phyloP scores from a whole-genome alignment of 2,329 filamentous ascomycete genomes.

The Epicoccum nigrum region DNA sequence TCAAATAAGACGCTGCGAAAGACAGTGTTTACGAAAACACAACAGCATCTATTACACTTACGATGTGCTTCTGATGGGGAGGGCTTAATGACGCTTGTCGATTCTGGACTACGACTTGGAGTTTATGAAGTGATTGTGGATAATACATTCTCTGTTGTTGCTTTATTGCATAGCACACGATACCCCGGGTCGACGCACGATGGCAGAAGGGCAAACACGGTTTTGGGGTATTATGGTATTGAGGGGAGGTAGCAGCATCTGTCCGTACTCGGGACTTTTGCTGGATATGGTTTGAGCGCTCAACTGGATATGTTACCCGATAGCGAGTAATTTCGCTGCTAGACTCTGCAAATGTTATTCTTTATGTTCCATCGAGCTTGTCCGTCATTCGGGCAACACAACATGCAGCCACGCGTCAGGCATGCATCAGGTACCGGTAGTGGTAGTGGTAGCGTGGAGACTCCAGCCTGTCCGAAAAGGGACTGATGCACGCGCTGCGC shows the following conservation, averaged over 20 bases:
- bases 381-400: too few species aligned
- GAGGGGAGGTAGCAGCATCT: conserved; percentile 21
- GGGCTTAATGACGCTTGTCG: conserved; percentile 42
- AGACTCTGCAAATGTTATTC: conserved; percentile 19
- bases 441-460: not conserved
- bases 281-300: conserved; percentile 21
- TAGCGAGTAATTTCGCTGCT: conserved; percentile 14
- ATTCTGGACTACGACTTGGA: conserved; percentile 34
- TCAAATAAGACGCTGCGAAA: conserved; percentile 33
- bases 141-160: conserved; percentile 34
- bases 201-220: conserved; percentile 22
- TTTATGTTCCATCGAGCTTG: not conserved
- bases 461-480: conserved; percentile 1
- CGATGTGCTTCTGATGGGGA: conserved; percentile 36
- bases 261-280: conserved; percentile 17
- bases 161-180: conserved; percentile 43
- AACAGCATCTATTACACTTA: conserved; percentile 18
- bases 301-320: conserved; percentile 26
- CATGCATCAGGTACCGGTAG: too few species aligned
- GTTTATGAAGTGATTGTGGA: conserved; percentile 33
- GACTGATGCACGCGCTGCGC: conserved; percentile 17
- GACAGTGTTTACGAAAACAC: not conserved
- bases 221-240: conserved; percentile 20
- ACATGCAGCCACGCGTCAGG: not conserved
- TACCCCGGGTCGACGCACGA: conserved; percentile 45